Conservation (phyloP, 23 red algal genomes). For the Gracilariopsis chorda region DNA sequence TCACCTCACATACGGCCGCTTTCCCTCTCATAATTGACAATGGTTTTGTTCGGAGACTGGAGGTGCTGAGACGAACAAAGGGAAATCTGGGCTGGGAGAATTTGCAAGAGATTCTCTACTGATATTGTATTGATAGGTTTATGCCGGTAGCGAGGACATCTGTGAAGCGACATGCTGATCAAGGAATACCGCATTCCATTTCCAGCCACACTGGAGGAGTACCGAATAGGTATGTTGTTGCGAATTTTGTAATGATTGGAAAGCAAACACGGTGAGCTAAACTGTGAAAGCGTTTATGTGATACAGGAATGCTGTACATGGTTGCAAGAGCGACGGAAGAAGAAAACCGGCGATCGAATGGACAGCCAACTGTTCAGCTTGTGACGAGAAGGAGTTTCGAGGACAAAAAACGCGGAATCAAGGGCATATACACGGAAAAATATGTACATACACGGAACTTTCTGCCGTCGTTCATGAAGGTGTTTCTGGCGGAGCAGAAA, state of each 20-base stretch:
- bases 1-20: no score
- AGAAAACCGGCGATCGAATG: neutral
- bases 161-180: constrained; percentile 21
- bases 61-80: no score
- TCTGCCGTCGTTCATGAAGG: constrained; percentile 17
- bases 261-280: neutral
- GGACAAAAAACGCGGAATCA: neutral
- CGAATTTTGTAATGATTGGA: no score
- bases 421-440: constrained; percentile 34
- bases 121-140: no score
- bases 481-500: neutral
- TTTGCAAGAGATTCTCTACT: no score
- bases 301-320: constrained; percentile 48
- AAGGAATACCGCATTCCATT: constrained; percentile 46
- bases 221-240: constrained; percentile 1
- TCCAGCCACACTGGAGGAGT: constrained; percentile 30
- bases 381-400: neutral
- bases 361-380: neutral
- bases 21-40: no score
- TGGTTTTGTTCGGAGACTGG: no score
- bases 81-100: no score
- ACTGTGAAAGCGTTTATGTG: neutral
- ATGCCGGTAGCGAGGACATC: neutral
- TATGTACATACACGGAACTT: neutral
- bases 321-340: constrained; percentile 14